A percentile compares a stretch with the other conserved stretches of the same genome.
Evolutionary conservation across 352 stramenopile genomes (phyloP).

Genomic region (Pythium guiyangense): DNA sequence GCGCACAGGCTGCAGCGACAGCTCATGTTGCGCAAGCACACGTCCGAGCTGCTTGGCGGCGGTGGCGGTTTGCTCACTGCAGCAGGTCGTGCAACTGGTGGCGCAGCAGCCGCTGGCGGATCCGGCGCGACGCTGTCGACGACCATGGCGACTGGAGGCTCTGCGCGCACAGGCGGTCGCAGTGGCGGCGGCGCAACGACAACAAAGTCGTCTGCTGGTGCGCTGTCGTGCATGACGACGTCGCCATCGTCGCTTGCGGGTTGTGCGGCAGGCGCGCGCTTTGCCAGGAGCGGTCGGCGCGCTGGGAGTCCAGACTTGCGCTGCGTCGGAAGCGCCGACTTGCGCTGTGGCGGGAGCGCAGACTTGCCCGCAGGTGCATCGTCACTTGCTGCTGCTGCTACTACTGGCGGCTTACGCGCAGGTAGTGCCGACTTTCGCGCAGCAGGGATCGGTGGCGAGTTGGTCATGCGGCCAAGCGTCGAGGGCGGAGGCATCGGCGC

Average conservation of each 20-base stretch:
- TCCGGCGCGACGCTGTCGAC: background rate
- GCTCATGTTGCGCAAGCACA: slow-evolving; percentile 84
- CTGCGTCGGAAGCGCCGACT: slow-evolving; percentile 2
- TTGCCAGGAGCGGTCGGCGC: background rate
- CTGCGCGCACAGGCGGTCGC: background rate
- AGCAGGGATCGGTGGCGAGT: slow-evolving; percentile 34
- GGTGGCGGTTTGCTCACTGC: background rate
- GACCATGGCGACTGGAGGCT: background rate
- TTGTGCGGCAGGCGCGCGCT: slow-evolving; percentile 1
- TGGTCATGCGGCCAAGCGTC: slow-evolving; percentile 25
- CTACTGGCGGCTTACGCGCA: background rate
- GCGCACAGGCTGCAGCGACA: slow-evolving; percentile 80
- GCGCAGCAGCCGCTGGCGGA: background rate
- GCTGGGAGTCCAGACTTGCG: background rate
- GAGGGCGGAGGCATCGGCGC: slow-evolving; percentile 19
- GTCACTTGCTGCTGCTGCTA: background rate
- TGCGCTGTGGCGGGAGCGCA: slow-evolving; percentile 1
- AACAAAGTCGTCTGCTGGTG: background rate
- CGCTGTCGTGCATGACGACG: background rate
- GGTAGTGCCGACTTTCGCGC: slow-evolving; percentile 10
- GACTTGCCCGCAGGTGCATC: slow-evolving; percentile 9
- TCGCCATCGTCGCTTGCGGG: slow-evolving; percentile 1
- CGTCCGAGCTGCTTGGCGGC: slow-evolving; percentile 55
- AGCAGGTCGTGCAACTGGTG: background rate
- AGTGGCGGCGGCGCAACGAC: background rate